A percentile compares a stretch with the other conserved stretches of the same genome.
These are phyloP conservation scores for Neopestalotiopsis clavispora DNA, from an alignment of 2,329 filamentous ascomycete genomes.

Conservation along the genomic window DNA sequence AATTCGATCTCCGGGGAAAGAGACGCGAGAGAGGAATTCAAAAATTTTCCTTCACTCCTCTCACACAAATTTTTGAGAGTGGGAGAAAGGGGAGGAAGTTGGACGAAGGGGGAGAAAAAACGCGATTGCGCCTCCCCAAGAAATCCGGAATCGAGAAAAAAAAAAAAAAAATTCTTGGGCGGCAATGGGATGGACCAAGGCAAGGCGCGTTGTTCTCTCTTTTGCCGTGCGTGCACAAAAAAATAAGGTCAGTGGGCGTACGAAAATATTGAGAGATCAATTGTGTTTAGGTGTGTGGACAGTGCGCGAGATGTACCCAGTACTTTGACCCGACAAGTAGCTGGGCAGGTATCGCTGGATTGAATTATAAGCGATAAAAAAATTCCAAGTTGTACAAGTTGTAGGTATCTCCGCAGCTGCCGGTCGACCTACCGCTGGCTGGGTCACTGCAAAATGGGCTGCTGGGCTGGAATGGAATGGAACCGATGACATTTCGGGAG, in stretches of 20 bases:
- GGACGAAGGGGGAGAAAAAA: conserved; percentile 3
- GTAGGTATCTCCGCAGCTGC: conserved; percentile 11
- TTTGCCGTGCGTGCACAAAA: conserved; percentile 8
- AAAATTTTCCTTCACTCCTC: neutral
- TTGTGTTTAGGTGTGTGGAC: neutral
- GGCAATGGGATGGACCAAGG: conserved; percentile 7
- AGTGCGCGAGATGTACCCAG: neutral
- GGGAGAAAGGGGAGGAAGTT: conserved; percentile 1
- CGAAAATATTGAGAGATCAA: neutral
- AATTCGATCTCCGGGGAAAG: neutral
- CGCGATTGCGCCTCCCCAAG: conserved; percentile 7
- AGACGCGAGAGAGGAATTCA: neutral
- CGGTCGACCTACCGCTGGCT: conserved; percentile 4
- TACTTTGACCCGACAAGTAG: neutral
- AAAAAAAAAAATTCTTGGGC: conserved; percentile 7
- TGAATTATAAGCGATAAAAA: neutral
- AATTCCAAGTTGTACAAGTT: neutral
- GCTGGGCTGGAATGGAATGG: neutral
- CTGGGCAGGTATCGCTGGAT: neutral
- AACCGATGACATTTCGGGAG: neutral
- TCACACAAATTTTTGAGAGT: conserved; percentile 2
- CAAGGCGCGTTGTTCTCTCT: conserved; percentile 11
- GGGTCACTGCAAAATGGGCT: conserved; percentile 1
- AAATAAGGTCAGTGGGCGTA: neutral
- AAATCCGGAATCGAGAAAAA: neutral